Percentiles rank a stretch among this genome's conserved stretches.
Evolutionary conservation across 2,329 filamentous ascomycete genomes (phyloP).

Genomic region (Penicillium polonicum): DNA sequence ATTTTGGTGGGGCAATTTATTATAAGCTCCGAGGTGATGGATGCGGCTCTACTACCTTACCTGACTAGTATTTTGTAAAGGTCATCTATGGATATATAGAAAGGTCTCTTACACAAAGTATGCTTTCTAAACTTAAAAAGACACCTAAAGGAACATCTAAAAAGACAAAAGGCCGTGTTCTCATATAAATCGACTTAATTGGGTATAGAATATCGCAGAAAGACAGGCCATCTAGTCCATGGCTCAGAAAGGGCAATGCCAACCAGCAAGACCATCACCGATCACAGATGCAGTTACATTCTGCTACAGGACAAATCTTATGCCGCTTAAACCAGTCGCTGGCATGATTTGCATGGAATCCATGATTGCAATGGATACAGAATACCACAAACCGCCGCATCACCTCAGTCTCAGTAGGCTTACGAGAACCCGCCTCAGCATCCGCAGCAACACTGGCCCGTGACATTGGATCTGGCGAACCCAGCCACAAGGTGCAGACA

Average conservation of each 20-base stretch:
- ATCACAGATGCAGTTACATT: constrained; percentile 44
- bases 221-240: neutral
- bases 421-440: constrained; percentile 26
- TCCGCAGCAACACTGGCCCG: constrained; percentile 38
- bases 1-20: constrained; percentile 1
- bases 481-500: constrained; percentile 62
- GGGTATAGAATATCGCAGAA: constrained; percentile 17
- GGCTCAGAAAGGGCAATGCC: neutral
- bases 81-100: no score
- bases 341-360: constrained; percentile 63
- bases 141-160: no score
- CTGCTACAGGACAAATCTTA: constrained; percentile 42
- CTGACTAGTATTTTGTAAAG: no score
- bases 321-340: constrained; percentile 57
- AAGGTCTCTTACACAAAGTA: no score
- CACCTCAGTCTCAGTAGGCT: constrained; percentile 41
- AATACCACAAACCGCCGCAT: constrained; percentile 59
- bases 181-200: constrained; percentile 1
- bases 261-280: constrained; percentile 22
- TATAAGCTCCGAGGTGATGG: neutral
- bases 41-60: neutral
- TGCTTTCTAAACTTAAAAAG: no score
- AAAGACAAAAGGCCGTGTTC: neutral
- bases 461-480: constrained; percentile 55
- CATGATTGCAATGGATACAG: constrained; percentile 63